Evolutionary conservation across 2,329 filamentous ascomycete genomes (phyloP), one percentile per base, ranked within the genome.

Genomic region (Trichoderma koningii): DNA sequence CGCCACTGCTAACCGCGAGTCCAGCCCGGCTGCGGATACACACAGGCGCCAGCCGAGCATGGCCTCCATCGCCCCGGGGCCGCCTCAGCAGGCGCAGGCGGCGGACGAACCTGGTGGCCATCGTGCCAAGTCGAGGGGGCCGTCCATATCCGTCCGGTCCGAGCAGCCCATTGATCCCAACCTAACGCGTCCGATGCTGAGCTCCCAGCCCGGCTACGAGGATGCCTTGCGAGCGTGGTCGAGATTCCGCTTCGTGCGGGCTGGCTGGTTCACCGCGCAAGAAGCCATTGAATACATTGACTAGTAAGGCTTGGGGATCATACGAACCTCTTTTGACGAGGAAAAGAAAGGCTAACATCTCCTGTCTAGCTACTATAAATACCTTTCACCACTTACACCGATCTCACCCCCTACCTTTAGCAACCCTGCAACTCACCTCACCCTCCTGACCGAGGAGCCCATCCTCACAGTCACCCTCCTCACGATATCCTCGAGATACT

Each of bases 211-310:
- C 34, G 82, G 87, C 57, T 88, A 88, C 70, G 79, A 84, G 48
- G 86, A 90, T 65, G 93, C 93, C 0, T 79, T 97, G 66, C 88
- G 87, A 71, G 90, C 92, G n/a, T 99, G 95, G 95, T 87, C 89
- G 2, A 84, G 92, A 68, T 93, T 97, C 75, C 89, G 93, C 50
- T 98, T 98, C 74, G 94, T 98, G n/a, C 88, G 93, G 62, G 93
- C 93, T 9, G 95, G 95, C 10, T 98, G 94, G 94, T 95, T 99
- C 75, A 96, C 93, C 0, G 91, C 94, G 0, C 88, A 91, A 69
- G 95, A 99, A 77, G 94, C 92, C 23, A 93, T 98, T 76, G 88
- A 89, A 50, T 98, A 98, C 73, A 91, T 99, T 68, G 89, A 93
- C 74, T 98, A 98, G 89, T 91, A 83, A 72, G 87, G 34, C 34